A percentile compares a stretch with the other conserved stretches of the same genome.
phyloP scores from a whole-genome alignment of 1,284 basidiomycete species.

The Caloboletus inedulis region DNA sequence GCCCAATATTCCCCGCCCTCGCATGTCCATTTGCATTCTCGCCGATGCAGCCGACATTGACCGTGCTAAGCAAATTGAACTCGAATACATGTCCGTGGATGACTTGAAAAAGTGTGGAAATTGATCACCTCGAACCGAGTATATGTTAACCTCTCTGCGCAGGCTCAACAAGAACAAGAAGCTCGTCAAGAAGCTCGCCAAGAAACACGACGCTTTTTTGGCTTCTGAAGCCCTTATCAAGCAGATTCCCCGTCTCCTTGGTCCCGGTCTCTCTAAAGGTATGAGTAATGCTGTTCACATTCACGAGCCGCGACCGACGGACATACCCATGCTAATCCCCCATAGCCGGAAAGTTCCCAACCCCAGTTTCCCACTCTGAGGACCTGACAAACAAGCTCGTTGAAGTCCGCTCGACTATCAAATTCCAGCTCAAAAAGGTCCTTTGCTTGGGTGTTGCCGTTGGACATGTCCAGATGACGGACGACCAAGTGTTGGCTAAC shows the following conservation, averaged over 20 bases:
- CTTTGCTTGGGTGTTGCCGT: conserved; percentile 98
- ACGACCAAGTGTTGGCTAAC: conserved; percentile 96
- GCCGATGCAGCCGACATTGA: conserved; percentile 99
- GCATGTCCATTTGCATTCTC: conserved; percentile 99
- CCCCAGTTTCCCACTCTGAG: conserved; percentile 90
- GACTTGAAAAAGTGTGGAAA: conserved; percentile 91
- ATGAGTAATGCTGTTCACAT: not conserved
- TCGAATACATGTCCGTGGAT: conserved; percentile 99
- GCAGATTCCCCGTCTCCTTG: conserved; percentile 99
- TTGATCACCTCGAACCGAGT: not conserved
- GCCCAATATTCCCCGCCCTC: conserved; percentile 94
- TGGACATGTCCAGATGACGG: conserved; percentile 96
- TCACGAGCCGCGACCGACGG: not conserved
- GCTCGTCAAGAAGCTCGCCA: conserved; percentile 99
- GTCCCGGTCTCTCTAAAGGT: conserved; percentile 99
- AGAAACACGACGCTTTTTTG: conserved; percentile 99
- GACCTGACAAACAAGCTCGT: conserved; percentile 90
- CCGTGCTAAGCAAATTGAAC: conserved; percentile 95
- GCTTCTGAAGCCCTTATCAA: conserved; percentile 98
- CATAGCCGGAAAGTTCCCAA: conserved; percentile 98
- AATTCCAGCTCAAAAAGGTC: conserved; percentile 99
- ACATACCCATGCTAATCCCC: conserved; percentile 1
- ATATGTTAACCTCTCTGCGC: conserved; percentile 1
- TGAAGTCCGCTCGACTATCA: conserved; percentile 98
- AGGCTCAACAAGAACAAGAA: conserved; percentile 99